Evolutionary conservation across 768 basidiomycete genomes (phyloP).

Genomic region (Symmetrospora coprosmae): DNA sequence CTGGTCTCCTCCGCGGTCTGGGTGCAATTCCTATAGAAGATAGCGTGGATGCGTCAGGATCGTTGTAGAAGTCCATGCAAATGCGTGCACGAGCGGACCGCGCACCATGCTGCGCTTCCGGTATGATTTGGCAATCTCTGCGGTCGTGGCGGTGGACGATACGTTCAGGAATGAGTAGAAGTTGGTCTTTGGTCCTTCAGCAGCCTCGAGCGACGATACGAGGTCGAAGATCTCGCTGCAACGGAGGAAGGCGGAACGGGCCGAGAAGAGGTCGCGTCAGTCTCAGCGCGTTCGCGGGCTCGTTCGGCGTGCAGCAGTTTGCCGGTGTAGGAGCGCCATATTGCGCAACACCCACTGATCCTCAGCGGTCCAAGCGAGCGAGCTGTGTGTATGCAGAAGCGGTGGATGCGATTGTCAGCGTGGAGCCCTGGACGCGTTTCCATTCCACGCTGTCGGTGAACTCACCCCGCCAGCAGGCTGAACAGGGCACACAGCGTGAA

Average conservation of each 20-base stretch:
- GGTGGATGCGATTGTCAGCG: no score
- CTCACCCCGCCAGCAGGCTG: no score
- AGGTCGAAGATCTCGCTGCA: conserved; percentile 33
- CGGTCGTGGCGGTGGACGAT: conserved; percentile 53
- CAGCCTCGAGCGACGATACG: conserved; percentile 29
- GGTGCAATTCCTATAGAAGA: conserved; percentile 85
- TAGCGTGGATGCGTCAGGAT: conserved; percentile 46
- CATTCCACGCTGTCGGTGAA: no score
- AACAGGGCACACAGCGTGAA: no score
- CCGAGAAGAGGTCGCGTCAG: neutral
- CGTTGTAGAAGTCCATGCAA: no score
- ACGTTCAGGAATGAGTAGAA: conserved; percentile 92
- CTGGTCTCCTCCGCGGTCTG: conserved; percentile 53
- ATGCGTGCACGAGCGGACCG: neutral
- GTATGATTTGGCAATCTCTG: conserved; percentile 78
- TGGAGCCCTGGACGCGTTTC: no score
- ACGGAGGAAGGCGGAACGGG: neutral
- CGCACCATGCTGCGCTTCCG: conserved; percentile 51
- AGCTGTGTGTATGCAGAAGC: no score
- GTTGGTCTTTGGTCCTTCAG: conserved; percentile 64
- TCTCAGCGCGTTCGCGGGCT: no score
- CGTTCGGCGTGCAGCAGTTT: no score
- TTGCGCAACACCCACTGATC: conserved; percentile 1
- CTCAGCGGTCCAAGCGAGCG: conserved; percentile 12
- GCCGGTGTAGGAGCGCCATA: neutral